phyloP scores from a whole-genome alignment of 805 yeast species.

The Sporopachydermia quercuum region DNA sequence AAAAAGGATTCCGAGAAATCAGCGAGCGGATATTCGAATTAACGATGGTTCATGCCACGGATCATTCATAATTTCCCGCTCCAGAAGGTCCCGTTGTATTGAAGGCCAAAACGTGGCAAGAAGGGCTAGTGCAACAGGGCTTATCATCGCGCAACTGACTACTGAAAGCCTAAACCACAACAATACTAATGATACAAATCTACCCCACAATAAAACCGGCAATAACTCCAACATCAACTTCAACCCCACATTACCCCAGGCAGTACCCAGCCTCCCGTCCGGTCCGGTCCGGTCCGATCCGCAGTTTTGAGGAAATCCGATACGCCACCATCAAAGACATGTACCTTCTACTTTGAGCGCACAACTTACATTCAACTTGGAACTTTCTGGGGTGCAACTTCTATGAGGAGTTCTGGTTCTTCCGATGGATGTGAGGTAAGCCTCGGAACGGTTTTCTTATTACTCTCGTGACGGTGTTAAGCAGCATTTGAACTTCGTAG shows the following conservation, averaged over 20 bases:
- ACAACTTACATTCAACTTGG: neutral
- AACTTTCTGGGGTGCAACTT: slow-evolving; percentile 2
- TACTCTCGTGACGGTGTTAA: neutral
- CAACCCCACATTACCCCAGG: too few relatives aligned
- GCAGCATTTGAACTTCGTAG: neutral
- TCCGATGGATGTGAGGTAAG: neutral
- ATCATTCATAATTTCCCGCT: neutral
- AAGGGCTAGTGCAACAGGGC: too few relatives aligned
- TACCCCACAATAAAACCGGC: too few relatives aligned
- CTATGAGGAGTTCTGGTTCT: slow-evolving; percentile 1
- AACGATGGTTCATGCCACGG: neutral
- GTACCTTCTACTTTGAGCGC: neutral
- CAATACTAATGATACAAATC: too few relatives aligned
- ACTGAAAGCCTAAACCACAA: too few relatives aligned
- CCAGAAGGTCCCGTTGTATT: too few relatives aligned
- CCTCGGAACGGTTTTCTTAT: neutral
- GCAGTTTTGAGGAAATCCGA: neutral
- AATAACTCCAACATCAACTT: too few relatives aligned
- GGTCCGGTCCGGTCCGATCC: too few relatives aligned
- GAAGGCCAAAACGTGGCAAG: too few relatives aligned
- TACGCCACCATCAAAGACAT: neutral
- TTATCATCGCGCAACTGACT: too few relatives aligned
- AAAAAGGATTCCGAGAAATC: neutral
- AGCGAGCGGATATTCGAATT: neutral
- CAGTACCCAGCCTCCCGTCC: too few relatives aligned